Percentiles rank a stretch among this genome's conserved stretches.
Evolutionary conservation across 1,284 basidiomycete genomes (phyloP).

Genomic region (Apiotrichum sp.): DNA sequence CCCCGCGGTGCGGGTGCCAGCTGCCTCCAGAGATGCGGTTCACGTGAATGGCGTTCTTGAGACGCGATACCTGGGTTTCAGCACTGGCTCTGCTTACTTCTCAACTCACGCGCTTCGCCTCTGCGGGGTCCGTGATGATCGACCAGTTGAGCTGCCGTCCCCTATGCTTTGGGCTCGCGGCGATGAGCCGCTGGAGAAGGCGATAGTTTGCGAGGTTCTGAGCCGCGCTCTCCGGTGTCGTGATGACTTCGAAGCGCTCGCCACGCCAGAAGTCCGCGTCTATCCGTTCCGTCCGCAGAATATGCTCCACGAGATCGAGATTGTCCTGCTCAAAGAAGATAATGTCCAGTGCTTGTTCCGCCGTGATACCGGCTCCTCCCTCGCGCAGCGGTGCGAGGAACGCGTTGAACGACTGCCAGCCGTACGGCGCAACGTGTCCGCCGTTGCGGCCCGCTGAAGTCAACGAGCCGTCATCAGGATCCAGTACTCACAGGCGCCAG

Average conservation of each 20-base stretch:
- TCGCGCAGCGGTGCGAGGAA: slow-evolving; percentile 22
- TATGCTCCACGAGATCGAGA: slow-evolving; percentile 62
- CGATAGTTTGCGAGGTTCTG: neutral
- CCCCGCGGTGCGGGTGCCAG: slow-evolving; percentile 17
- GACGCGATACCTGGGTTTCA: neutral
- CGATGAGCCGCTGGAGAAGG: neutral
- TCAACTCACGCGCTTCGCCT: neutral
- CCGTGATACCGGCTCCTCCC: slow-evolving; percentile 33
- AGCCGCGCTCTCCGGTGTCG: neutral
- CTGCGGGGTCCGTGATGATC: neutral
- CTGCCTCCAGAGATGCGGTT: slow-evolving; percentile 1
- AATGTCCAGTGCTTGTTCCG: slow-evolving; percentile 45
- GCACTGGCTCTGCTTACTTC: too few species aligned
- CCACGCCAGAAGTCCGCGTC: slow-evolving; percentile 26
- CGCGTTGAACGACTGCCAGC: slow-evolving; percentile 18
- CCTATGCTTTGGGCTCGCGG: neutral
- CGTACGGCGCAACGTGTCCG: slow-evolving; percentile 34
- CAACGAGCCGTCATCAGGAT: neutral
- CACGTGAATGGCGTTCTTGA: slow-evolving; percentile 1
- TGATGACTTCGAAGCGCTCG: slow-evolving; percentile 21
- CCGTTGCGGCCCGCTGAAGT: slow-evolving; percentile 37
- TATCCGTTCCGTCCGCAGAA: slow-evolving; percentile 45
- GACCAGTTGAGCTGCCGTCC: neutral
- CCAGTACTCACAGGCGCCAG: slow-evolving; percentile 30
- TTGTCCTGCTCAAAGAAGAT: slow-evolving; percentile 59